Conservation (phyloP, 1,284 basidiomycete genomes). For the Ceratobasidium sp. region DNA sequence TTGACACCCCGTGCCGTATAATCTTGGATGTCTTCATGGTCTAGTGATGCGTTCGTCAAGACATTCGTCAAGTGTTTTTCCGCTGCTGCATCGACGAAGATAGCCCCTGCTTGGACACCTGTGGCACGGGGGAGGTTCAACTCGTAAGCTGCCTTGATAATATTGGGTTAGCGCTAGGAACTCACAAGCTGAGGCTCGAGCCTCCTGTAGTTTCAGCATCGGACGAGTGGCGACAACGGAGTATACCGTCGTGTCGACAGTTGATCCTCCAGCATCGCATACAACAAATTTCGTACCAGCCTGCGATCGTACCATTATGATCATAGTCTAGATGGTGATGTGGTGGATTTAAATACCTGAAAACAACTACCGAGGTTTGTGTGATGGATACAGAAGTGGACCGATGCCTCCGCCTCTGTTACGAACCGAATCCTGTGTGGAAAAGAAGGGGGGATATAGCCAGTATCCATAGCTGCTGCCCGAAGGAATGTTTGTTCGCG, state of each 20-base stretch:
- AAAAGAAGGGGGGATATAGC: constrained; percentile 10
- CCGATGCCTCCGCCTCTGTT: constrained; percentile 48
- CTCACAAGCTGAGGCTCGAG: constrained; percentile 39
- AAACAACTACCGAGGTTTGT: constrained; percentile 43
- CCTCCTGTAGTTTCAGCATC: constrained; percentile 37
- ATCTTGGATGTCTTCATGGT: constrained; percentile 15
- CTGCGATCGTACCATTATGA: neutral
- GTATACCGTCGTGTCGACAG: constrained; percentile 48
- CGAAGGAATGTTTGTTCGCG: constrained; percentile 44
- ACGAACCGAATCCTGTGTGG: constrained; percentile 42
- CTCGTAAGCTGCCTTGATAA: neutral
- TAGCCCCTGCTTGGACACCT: constrained; percentile 47
- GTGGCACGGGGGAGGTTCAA: neutral
- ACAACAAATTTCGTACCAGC: constrained; percentile 45
- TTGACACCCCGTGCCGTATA: constrained; percentile 34
- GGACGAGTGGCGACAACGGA: constrained; percentile 22
- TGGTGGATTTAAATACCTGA: neutral
- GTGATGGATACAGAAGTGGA: constrained; percentile 47
- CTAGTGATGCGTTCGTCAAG: constrained; percentile 12
- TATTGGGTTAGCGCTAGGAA: neutral
- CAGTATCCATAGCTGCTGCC: constrained; percentile 41
- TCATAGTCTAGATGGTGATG: neutral
- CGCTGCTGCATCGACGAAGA: constrained; percentile 35
- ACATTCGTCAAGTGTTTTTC: constrained; percentile 9
- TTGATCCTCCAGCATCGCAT: constrained; percentile 48